These are phyloP conservation scores for Conoideocrella luteorostrata DNA, from an alignment of 2,329 filamentous ascomycete species.

Conservation along the genomic window DNA sequence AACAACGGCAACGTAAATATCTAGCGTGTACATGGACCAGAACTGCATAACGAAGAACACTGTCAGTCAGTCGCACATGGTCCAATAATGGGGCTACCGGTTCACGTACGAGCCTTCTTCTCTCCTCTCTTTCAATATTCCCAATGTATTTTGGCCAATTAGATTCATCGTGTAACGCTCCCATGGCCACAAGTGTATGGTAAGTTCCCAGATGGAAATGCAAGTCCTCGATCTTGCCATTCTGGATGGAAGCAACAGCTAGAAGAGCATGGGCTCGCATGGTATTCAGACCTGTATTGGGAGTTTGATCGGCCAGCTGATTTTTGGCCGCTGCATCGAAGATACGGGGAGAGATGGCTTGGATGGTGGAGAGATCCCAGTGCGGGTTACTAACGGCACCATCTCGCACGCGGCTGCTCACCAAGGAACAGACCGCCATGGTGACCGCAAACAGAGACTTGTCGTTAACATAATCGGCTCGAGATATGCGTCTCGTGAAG, in stretches of 20 bases:
- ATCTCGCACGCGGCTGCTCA: slow-evolving; percentile 41
- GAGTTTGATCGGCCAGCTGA: slow-evolving; percentile 9
- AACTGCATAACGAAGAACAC: slow-evolving; percentile 25
- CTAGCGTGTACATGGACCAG: slow-evolving; percentile 53
- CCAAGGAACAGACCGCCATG: slow-evolving; percentile 46
- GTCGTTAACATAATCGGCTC: slow-evolving; percentile 35
- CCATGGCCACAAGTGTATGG: slow-evolving; percentile 40
- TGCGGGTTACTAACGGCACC: slow-evolving; percentile 35
- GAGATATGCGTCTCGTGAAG: slow-evolving; percentile 31
- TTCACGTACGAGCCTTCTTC: slow-evolving; percentile 34
- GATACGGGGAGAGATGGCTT: slow-evolving; percentile 19
- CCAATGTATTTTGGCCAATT: slow-evolving; percentile 42
- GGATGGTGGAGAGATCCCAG: slow-evolving; percentile 34
- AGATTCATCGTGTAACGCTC: slow-evolving; percentile 45
- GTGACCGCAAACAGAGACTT: slow-evolving; percentile 39
- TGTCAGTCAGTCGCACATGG: not conserved
- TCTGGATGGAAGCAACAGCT: slow-evolving; percentile 44
- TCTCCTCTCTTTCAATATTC: slow-evolving; percentile 40
- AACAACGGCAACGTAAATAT: slow-evolving; percentile 47
- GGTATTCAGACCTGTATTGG: slow-evolving; percentile 9
- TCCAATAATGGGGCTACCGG: not conserved
- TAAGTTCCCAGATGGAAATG: slow-evolving; percentile 45
- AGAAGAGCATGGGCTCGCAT: slow-evolving; percentile 33
- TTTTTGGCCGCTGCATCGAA: slow-evolving; percentile 16
- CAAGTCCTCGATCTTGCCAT: slow-evolving; percentile 41